A percentile compares a stretch with the other conserved stretches of the same genome.
These are phyloP conservation scores for Phytophthora aleatoria DNA, from an alignment of 352 stramenopile genomes.

Conservation along the genomic window DNA sequence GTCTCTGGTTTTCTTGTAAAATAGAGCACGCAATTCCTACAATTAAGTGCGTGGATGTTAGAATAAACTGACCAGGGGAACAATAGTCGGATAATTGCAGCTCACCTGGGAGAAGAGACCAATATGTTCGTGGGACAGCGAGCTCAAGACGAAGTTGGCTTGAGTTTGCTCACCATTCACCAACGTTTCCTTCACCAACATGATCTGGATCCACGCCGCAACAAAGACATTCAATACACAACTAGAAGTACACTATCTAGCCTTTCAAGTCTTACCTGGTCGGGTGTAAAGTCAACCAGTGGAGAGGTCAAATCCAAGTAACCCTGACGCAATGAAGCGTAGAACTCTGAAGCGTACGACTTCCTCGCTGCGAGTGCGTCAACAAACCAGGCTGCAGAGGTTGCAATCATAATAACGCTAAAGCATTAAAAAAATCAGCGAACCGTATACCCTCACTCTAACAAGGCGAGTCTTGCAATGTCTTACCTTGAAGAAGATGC, in stretches of 20 bases:
- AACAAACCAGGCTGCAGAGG: conserved; percentile 65
- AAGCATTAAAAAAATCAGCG: background rate
- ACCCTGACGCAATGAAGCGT: conserved; percentile 79
- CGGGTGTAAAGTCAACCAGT: conserved; percentile 82
- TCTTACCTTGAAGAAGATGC: conserved; percentile 63
- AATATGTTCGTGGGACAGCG: conserved; percentile 76
- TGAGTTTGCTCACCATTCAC: conserved; percentile 78
- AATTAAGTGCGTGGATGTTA: background rate
- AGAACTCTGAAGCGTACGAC: conserved; percentile 88
- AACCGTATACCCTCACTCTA: background rate
- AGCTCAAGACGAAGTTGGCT: conserved; percentile 88
- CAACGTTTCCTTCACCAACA: conserved; percentile 82
- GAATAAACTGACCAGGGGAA: conserved; percentile 1
- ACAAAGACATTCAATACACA: background rate
- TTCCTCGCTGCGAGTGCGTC: conserved; percentile 76
- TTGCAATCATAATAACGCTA: conserved; percentile 69
- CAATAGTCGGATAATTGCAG: background rate
- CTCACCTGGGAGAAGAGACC: conserved; percentile 69
- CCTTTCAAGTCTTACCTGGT: conserved; percentile 54
- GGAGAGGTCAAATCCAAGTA: conserved; percentile 84
- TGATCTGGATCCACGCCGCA: conserved; percentile 42
- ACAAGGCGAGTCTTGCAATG: background rate
- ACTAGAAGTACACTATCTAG: background rate
- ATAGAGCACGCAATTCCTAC: conserved; percentile 76
- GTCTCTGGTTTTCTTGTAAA: conserved; percentile 64